phyloP scores from a whole-genome alignment of 352 stramenopile genomes.

The Phytophthora ramorum region DNA sequence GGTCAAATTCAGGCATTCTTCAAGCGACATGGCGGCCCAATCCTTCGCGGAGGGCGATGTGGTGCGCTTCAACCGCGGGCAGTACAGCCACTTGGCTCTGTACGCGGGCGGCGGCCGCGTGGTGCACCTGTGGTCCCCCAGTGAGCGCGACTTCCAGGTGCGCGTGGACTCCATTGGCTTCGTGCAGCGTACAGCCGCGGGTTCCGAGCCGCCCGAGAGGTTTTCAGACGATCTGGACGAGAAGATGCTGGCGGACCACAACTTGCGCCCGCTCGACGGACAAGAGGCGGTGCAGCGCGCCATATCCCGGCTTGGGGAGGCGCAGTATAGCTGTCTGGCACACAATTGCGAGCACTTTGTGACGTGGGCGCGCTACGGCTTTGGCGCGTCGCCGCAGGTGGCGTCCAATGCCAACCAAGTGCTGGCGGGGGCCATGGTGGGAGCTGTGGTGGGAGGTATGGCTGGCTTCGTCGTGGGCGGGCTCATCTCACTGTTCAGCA shows the following conservation, averaged over 20 bases:
- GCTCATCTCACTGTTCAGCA: constrained; percentile 67
- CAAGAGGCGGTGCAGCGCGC: constrained; percentile 58
- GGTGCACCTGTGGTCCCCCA: constrained; percentile 71
- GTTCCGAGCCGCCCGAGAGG: constrained; percentile 35
- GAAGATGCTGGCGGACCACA: constrained; percentile 54
- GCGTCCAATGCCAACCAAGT: constrained; percentile 64
- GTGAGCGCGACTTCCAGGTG: constrained; percentile 53
- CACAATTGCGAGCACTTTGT: constrained; percentile 87
- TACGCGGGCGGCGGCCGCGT: constrained; percentile 55
- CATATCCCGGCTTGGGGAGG: constrained; percentile 56
- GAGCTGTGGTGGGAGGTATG: constrained; percentile 61
- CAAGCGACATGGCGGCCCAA: constrained; percentile 10
- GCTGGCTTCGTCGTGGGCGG: constrained; percentile 67
- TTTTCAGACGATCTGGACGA: constrained; percentile 58
- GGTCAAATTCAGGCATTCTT: no score
- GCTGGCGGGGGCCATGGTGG: constrained; percentile 65
- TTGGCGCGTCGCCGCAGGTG: constrained; percentile 63
- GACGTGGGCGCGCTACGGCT: constrained; percentile 72
- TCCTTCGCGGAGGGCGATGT: constrained; percentile 51
- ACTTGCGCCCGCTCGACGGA: constrained; percentile 44
- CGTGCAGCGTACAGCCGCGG: constrained; percentile 27
- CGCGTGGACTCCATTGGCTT: constrained; percentile 67
- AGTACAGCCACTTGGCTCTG: constrained; percentile 71
- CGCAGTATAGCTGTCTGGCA: constrained; percentile 55
- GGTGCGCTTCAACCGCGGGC: constrained; percentile 67